phyloP scores from a whole-genome alignment of 108 stramenopile genomes.

The Licmophora abbreviata region DNA sequence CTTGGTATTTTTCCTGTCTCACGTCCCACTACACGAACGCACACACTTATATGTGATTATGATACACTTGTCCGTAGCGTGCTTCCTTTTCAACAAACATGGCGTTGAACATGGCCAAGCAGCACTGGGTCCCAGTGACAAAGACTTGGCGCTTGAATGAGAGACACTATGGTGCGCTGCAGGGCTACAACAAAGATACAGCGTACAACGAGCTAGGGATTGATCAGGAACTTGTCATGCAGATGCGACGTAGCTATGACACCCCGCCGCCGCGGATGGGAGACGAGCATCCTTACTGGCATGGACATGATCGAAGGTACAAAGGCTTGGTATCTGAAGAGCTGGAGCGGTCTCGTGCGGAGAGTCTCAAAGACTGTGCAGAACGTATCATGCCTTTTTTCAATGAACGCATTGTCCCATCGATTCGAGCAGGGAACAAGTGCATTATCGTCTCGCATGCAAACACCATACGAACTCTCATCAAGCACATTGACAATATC shows the following conservation, averaged over 20 bases:
- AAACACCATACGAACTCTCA: slow-evolving; percentile 77
- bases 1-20: no score
- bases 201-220: slow-evolving; percentile 59
- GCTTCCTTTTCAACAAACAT: slow-evolving; percentile 73
- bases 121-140: slow-evolving; percentile 81
- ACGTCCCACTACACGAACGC: no score
- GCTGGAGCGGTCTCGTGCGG: slow-evolving; percentile 48
- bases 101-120: slow-evolving; percentile 63
- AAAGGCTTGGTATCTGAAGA: slow-evolving; percentile 46
- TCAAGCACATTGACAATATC: slow-evolving; percentile 80
- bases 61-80: no score
- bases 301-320: slow-evolving; percentile 77
- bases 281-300: slow-evolving; percentile 84
- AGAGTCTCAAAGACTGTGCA: slow-evolving; percentile 66
- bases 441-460: slow-evolving; percentile 80
- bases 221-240: slow-evolving; percentile 79
- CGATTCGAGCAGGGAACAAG: slow-evolving; percentile 58
- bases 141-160: slow-evolving; percentile 84
- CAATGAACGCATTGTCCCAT: slow-evolving; percentile 61
- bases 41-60: no score
- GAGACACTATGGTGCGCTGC: slow-evolving; percentile 79
- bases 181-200: slow-evolving; percentile 80
- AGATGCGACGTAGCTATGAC: slow-evolving; percentile 70
- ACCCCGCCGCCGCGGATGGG: slow-evolving; percentile 67
- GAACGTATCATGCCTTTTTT: slow-evolving; percentile 80